These are phyloP conservation scores for Opeltia flavorubescens DNA, from an alignment of 495 filamentous ascomycete genomes.

Conservation along the genomic window DNA sequence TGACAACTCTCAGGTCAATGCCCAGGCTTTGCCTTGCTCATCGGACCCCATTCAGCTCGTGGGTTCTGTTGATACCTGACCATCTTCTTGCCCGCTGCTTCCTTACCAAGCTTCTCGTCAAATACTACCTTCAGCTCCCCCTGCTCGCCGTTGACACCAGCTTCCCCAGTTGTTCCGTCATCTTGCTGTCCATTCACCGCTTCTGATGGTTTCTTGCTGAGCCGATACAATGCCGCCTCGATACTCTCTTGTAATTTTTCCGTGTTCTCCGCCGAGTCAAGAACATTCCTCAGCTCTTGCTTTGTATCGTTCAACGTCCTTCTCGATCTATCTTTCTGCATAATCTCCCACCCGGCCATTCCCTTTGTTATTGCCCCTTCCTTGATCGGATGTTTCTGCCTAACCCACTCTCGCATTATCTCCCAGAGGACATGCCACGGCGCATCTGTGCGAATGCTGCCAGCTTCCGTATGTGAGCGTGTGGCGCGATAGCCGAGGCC, in stretches of 20 bases:
- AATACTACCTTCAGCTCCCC: conserved; percentile 54
- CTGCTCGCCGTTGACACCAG: conserved; percentile 20
- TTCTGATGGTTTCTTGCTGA: conserved; percentile 12
- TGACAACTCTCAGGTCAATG: neutral
- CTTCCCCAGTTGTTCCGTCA: neutral
- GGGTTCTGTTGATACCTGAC: conserved; percentile 84
- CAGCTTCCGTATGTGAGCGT: conserved; percentile 73
- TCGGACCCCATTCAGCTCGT: conserved; percentile 81
- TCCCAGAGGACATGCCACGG: conserved; percentile 85
- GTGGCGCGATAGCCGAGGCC: conserved; percentile 68
- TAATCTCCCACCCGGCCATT: conserved; percentile 55
- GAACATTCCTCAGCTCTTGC: conserved; percentile 21
- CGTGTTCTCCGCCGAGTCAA: conserved; percentile 21
- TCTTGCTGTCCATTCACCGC: conserved; percentile 1
- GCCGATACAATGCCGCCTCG: conserved; percentile 32
- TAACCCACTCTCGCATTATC: conserved; percentile 80
- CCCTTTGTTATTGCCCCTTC: conserved; percentile 49
- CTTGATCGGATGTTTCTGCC: conserved; percentile 62
- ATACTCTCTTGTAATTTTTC: conserved; percentile 28
- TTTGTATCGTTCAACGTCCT: conserved; percentile 15
- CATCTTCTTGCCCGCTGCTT: conserved; percentile 45
- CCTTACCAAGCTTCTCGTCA: conserved; percentile 62
- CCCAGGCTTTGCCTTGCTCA: conserved; percentile 53
- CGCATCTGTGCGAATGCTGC: conserved; percentile 83
- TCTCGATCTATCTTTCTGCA: conserved; percentile 28